These are phyloP conservation scores for Cornus kousa DNA, from an alignment of 148 eudicot species.

Conservation along the genomic window DNA sequence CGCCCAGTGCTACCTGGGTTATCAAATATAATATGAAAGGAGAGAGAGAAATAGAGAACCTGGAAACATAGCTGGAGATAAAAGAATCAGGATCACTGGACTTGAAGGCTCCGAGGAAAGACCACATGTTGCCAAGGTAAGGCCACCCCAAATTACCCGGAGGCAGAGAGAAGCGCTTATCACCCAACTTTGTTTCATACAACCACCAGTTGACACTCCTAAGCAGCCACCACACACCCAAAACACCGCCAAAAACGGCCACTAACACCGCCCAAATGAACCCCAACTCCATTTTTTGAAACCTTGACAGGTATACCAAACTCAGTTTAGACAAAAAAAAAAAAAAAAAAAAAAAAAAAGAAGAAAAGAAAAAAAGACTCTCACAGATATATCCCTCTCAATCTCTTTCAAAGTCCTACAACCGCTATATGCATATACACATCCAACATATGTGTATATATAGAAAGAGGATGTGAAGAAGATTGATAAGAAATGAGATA, in stretches of 20 bases:
- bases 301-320: background rate
- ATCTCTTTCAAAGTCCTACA: background rate
- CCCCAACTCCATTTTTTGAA: background rate
- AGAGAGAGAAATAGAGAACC: conserved; percentile 10
- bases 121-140: conserved; percentile 77
- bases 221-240: conserved; percentile 30
- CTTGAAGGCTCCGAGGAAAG: conserved; percentile 80
- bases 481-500: no score
- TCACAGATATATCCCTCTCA: background rate
- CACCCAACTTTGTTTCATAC: conserved; percentile 55
- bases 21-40: no score
- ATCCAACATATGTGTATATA: no score
- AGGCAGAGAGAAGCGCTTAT: conserved; percentile 44
- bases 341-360: no score
- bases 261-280: conserved; percentile 4
- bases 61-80: conserved; percentile 40
- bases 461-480: no score
- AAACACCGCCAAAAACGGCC: conserved; percentile 14
- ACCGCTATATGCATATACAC: no score
- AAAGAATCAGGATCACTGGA: conserved; percentile 77
- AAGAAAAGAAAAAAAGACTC: background rate
- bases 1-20: no score
- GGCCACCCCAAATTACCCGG: conserved; percentile 93
- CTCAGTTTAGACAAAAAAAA: background rate
- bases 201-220: conserved; percentile 44